A percentile compares a stretch with the other conserved stretches of the same genome.
These are phyloP conservation scores for Thelephora terrestris DNA, from an alignment of 1,284 basidiomycete species.

Conservation along the genomic window DNA sequence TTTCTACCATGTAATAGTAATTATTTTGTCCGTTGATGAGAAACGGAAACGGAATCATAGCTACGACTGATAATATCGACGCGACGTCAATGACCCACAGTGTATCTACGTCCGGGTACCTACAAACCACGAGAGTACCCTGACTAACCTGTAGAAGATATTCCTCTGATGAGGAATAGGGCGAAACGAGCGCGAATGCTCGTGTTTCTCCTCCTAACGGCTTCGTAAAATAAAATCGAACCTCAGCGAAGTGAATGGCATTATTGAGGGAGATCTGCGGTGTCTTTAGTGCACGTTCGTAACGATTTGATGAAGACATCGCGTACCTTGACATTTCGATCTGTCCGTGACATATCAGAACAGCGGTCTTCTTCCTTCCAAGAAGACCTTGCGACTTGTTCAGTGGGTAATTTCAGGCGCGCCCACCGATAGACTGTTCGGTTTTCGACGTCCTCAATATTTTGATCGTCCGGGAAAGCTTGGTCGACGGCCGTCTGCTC, in stretches of 20 bases:
- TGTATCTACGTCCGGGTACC: not conserved
- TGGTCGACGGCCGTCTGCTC: not conserved
- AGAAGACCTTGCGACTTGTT: slow-evolving; percentile 10
- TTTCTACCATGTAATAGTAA: not conserved
- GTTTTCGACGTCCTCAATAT: slow-evolving; percentile 12
- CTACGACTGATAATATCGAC: slow-evolving; percentile 6
- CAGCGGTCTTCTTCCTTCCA: slow-evolving; percentile 11
- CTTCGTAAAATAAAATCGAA: slow-evolving; percentile 18
- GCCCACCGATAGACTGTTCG: slow-evolving; percentile 15
- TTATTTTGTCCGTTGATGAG: not conserved
- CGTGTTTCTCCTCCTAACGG: not conserved
- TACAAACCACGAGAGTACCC: slow-evolving; percentile 2
- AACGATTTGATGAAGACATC: not conserved
- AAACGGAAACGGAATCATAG: slow-evolving; percentile 7
- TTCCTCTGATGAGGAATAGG: slow-evolving; percentile 2
- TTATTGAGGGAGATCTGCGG: not conserved
- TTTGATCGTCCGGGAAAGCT: not conserved
- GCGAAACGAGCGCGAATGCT: slow-evolving; percentile 6
- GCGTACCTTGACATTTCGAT: slow-evolving; percentile 13
- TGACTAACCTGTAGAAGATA: not conserved
- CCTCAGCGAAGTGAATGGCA: slow-evolving; percentile 13
- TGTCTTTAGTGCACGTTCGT: not conserved
- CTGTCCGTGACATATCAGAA: slow-evolving; percentile 2
- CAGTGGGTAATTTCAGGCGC: slow-evolving; percentile 16
- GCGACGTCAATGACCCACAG: slow-evolving; percentile 4